Percentiles rank a stretch among this genome's conserved stretches.
These are phyloP conservation scores for Pseudogymnoascus sp. DNA, from an alignment of 2,329 filamentous ascomycete genomes.

Conservation along the genomic window DNA sequence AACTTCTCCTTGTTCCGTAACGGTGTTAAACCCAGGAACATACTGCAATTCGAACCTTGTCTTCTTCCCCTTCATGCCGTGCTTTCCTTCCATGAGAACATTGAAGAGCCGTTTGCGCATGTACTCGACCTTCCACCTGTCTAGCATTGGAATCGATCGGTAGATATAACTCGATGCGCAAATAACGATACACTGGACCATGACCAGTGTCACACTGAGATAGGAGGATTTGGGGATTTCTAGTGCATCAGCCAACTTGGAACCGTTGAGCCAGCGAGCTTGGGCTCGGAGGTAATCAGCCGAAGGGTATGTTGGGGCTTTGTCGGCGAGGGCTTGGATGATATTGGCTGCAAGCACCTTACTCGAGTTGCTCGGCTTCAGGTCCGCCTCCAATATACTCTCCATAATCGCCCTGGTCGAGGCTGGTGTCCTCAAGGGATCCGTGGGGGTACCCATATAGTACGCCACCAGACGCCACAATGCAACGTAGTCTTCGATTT, in stretches of 20 bases:
- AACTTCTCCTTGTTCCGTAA: not conserved
- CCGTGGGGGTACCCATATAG: slow-evolving; percentile 59
- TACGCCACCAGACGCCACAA: slow-evolving; percentile 65
- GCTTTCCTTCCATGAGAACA: not conserved
- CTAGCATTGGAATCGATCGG: slow-evolving; percentile 37
- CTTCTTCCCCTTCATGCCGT: not conserved
- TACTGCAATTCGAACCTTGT: not conserved
- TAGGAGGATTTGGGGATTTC: slow-evolving; percentile 33
- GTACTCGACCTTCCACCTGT: slow-evolving; percentile 38
- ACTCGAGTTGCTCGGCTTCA: slow-evolving; percentile 53
- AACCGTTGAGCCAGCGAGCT: slow-evolving; percentile 61
- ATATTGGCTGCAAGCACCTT: slow-evolving; percentile 63
- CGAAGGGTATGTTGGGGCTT: slow-evolving; percentile 53
- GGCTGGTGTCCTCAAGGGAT: slow-evolving; percentile 45
- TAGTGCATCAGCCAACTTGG: slow-evolving; percentile 48
- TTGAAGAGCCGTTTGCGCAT: not conserved
- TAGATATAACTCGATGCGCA: slow-evolving; percentile 36
- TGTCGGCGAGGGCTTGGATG: slow-evolving; percentile 52
- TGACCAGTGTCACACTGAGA: slow-evolving; percentile 10
- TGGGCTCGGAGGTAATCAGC: slow-evolving; percentile 60
- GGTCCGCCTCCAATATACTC: slow-evolving; percentile 53
- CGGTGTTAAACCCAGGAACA: not conserved
- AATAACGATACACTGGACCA: slow-evolving; percentile 41
- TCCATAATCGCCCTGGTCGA: slow-evolving; percentile 57
- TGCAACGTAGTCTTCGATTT: slow-evolving; percentile 55